A percentile compares a stretch with the other conserved stretches of the same genome.
Conservation (phyloP, 2,329 filamentous ascomycete genomes). For the Coniochaeta sp. region DNA sequence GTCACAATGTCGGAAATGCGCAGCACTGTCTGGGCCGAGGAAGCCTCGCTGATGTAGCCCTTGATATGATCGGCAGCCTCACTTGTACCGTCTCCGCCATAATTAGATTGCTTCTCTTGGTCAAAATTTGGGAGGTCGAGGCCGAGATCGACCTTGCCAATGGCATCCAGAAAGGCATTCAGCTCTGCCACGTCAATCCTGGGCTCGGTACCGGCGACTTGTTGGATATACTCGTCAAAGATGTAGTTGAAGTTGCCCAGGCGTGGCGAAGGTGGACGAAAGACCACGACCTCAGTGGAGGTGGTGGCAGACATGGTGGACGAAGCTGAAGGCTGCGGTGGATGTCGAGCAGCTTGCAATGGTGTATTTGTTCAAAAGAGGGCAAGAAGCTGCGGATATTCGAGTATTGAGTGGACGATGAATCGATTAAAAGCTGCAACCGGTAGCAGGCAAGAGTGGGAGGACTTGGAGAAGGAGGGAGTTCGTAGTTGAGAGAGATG, state of each 20-base stretch:
- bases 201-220: not conserved
- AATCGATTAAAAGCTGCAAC: not conserved
- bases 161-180: not conserved
- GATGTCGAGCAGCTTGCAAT: not conserved
- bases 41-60: not conserved
- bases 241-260: not conserved
- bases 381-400: not conserved
- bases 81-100: not conserved
- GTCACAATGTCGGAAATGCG: not conserved
- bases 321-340: not conserved
- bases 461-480: not conserved
- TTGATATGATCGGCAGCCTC: not conserved
- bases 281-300: not conserved
- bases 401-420: not conserved
- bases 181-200: not conserved
- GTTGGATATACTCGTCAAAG: not conserved
- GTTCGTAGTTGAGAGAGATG: no score
- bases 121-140: not conserved
- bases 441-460: not conserved
- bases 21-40: not conserved
- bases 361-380: not conserved
- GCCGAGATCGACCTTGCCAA: not conserved
- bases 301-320: not conserved
- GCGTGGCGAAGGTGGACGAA: not conserved
- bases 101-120: not conserved